Conservation (phyloP, 1,139 yeast species). For the Hyphopichia buzzinii region DNA sequence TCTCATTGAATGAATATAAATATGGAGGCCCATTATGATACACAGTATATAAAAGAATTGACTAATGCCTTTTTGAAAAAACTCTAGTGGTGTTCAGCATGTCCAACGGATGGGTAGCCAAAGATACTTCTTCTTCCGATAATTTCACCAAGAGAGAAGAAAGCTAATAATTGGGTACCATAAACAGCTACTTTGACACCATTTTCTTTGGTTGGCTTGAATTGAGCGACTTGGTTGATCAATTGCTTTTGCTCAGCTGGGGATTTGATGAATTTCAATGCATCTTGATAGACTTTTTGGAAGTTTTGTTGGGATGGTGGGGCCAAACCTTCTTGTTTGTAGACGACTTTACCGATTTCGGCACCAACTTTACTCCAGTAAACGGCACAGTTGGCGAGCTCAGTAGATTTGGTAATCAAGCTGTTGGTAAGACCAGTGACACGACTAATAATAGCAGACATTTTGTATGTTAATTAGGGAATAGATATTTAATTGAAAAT, state of each 20-base stretch:
- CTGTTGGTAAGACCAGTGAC: constrained; percentile 44
- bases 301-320: constrained; percentile 84
- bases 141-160: constrained; percentile 93
- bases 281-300: constrained; percentile 67
- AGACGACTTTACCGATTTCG: constrained; percentile 87
- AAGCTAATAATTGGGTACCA: constrained; percentile 82
- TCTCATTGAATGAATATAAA: background rate
- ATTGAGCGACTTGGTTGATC: constrained; percentile 38
- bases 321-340: constrained; percentile 87
- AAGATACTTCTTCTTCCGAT: constrained; percentile 92
- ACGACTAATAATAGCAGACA: constrained; percentile 50
- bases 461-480: too few relatives aligned
- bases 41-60: constrained; percentile 4
- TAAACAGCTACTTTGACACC: constrained; percentile 70
- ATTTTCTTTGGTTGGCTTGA: constrained; percentile 55
- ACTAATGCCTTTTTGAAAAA: too few relatives aligned
- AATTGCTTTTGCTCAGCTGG: constrained; percentile 49
- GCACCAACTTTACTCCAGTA: constrained; percentile 91
- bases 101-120: constrained; percentile 68
- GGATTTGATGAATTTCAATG: constrained; percentile 37
- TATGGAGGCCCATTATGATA: constrained; percentile 3
- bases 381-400: constrained; percentile 48
- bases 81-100: constrained; percentile 20
- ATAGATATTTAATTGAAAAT: too few relatives aligned
- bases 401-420: constrained; percentile 37